Evolutionary conservation across 345 rosid species (phyloP).

Genomic region (Aurinia saxatilis): DNA sequence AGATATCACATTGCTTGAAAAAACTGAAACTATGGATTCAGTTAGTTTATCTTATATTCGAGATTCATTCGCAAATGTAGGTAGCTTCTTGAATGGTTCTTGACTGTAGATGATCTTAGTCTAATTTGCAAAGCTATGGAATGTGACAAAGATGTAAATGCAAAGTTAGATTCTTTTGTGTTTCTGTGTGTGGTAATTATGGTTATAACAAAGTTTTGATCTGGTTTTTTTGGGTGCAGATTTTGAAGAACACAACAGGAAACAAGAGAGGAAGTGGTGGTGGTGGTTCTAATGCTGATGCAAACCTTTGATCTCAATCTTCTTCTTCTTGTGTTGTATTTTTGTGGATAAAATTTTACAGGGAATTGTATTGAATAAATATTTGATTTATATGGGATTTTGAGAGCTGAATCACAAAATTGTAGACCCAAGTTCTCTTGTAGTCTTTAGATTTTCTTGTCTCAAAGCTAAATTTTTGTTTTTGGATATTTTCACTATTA

Average conservation of each 20-base stretch:
- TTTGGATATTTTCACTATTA: not conserved
- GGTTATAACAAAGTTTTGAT: not conserved
- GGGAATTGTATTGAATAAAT: constrained; percentile 8
- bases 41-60: not conserved
- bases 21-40: not conserved
- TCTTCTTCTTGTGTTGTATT: not conserved
- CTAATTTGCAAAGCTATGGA: not conserved
- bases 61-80: not conserved
- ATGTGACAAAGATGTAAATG: not conserved
- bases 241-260: constrained; percentile 95
- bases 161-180: not conserved
- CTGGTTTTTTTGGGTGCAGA: constrained; percentile 35
- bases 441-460: not conserved
- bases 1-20: not conserved
- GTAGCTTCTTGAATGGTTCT: not conserved
- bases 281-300: constrained; percentile 46
- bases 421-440: not conserved
- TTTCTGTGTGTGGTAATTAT: not conserved
- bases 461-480: not conserved
- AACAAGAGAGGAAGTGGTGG: constrained; percentile 53
- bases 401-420: not conserved
- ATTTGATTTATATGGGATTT: not conserved
- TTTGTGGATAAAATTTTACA: constrained; percentile 19
- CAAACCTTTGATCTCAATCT: constrained; percentile 24
- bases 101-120: not conserved